Evolutionary conservation across 228 moss, liverwort and hornwort species (phyloP), one percentile per base, ranked within the genome.

Genomic region (Sphagnum magellanicum): DNA sequence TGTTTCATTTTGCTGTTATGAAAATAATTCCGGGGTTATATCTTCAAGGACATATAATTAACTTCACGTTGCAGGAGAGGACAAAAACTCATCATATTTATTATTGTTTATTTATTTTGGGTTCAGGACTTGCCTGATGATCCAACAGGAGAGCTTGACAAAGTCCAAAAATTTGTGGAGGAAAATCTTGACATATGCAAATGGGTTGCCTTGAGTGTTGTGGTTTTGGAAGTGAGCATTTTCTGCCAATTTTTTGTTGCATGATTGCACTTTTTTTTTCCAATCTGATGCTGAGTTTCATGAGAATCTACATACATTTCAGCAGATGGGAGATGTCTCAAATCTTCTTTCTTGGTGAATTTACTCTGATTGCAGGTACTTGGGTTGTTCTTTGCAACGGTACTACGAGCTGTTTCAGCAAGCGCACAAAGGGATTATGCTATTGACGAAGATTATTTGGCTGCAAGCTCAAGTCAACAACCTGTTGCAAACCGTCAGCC

Each of bases 161-260:
- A 83, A 77, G 84, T 94, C 50, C 85, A 84, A 64, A 52, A 79
- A 11, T 98, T 98, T 74, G 78, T 98, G 49, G 10, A 48, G 68
- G 89, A 90, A 11, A 98, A 98, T 71, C 84, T 85, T 0, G 80
- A 92, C 48, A 89, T 98, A n/a, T 92, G 91, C 84, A 98, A 92
- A 79, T 98, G 94, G 98, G 68, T 89, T 63, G 75, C 87, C 8
- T 71, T 98, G 51, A 87, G 81, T 8, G 84, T 98, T 58, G 82
- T 94, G 67, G 74, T 90, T 49, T 52, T 92, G 12, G 93, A 93
- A 81, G 91, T 92, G 70, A 76, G 55, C 32, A 32, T 32, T 32
- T 32, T 32, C 32, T 32, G 32, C 32, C 32, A 32, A 32, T 3
- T 32, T 32, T 32, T 32, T 32, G 32, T 32, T 32, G 32, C 32